A percentile compares a stretch with the other conserved stretches of the same genome.
Evolutionary conservation across 2,329 filamentous ascomycete species (phyloP).

Genomic region (Reticulascus tulasneorum): DNA sequence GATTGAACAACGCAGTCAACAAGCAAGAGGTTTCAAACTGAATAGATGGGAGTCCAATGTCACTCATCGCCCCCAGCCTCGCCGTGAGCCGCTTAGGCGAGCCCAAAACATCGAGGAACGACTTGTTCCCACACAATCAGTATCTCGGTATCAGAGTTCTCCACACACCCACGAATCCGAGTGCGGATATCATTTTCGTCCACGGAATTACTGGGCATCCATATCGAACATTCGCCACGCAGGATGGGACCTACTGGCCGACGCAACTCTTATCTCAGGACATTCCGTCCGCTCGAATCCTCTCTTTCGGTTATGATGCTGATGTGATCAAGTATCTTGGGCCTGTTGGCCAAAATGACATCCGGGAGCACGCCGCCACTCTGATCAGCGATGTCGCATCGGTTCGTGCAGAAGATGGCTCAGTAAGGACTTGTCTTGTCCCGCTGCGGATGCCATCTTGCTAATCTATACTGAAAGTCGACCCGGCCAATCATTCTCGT

Average conservation of each 20-base stretch:
- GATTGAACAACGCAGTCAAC: too few relatives aligned
- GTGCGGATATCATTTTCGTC: neutral
- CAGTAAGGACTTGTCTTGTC: neutral
- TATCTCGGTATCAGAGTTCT: neutral
- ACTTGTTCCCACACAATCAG: neutral
- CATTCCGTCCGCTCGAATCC: neutral
- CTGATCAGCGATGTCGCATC: neutral
- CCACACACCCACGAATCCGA: neutral
- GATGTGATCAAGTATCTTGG: constrained; percentile 1
- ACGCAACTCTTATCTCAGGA: neutral
- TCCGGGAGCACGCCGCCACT: neutral
- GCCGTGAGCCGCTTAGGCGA: too few relatives aligned
- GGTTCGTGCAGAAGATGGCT: neutral
- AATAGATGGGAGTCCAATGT: too few relatives aligned
- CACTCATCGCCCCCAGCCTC: too few relatives aligned
- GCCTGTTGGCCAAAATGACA: neutral
- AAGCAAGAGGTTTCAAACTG: too few relatives aligned
- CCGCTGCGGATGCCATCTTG: neutral
- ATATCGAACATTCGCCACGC: neutral
- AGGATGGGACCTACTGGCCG: neutral
- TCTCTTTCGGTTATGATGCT: neutral
- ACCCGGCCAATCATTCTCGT: constrained; percentile 1
- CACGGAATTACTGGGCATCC: constrained; percentile 1
- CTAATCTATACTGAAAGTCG: neutral
- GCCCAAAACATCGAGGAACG: neutral